Percentiles rank a stretch among this genome's conserved stretches.
Evolutionary conservation across 2,329 filamentous ascomycete genomes (phyloP).

Genomic region (Penicillium sp.): DNA sequence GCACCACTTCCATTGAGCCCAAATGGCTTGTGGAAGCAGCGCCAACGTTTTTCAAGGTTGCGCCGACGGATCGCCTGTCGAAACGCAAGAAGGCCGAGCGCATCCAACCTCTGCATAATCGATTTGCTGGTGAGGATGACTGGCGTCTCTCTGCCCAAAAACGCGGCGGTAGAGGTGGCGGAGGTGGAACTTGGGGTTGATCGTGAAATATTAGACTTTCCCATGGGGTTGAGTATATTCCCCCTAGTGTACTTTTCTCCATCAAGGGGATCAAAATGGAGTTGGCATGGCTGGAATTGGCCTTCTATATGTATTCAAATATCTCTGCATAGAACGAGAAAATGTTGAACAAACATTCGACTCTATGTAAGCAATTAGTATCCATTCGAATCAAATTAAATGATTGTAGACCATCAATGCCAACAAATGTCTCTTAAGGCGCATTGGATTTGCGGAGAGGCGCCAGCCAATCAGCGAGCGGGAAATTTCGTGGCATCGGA

Average conservation of each 20-base stretch:
- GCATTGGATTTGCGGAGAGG: background rate
- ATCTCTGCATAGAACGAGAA: too few species aligned
- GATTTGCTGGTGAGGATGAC: constrained; percentile 86
- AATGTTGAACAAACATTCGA: too few species aligned
- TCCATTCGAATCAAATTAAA: too few species aligned
- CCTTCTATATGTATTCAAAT: background rate
- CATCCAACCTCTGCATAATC: constrained; percentile 91
- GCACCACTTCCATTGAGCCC: constrained; percentile 85
- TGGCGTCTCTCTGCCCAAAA: constrained; percentile 89
- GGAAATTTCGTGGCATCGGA: constrained; percentile 22
- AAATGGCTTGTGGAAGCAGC: constrained; percentile 92
- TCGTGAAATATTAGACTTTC: background rate
- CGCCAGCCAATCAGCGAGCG: constrained; percentile 1
- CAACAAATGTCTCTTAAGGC: background rate
- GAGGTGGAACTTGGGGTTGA: constrained; percentile 83
- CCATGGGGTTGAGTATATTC: background rate
- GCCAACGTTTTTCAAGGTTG: constrained; percentile 98
- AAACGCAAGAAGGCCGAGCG: constrained; percentile 91
- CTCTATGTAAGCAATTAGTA: too few species aligned
- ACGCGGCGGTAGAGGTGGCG: constrained; percentile 74
- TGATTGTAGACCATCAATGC: too few species aligned
- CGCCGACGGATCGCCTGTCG: constrained; percentile 74
- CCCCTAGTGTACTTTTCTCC: background rate
- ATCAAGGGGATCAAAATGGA: background rate
- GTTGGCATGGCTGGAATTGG: background rate